Base-by-base conservation (phyloP, 2,329 filamentous ascomycete genomes). In the Apiospora aurea region DNA sequence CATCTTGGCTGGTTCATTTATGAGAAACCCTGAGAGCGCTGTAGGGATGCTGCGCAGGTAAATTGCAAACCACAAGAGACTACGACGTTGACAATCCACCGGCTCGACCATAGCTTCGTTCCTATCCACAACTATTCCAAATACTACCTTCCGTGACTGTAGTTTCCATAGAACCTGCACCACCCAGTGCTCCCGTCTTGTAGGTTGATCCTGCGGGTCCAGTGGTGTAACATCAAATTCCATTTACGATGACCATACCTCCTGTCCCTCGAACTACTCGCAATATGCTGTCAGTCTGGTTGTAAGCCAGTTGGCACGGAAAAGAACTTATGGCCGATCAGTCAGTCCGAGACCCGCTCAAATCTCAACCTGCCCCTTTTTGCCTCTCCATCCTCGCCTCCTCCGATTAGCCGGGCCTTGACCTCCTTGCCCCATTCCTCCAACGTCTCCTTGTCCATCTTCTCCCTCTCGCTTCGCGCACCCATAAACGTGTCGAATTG, bases 1-100 rank as follows among this genome's bases (percentile, higher is more conserved):
- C 76, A 77, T 69, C 70, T 75, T 34, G 79, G 79, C 29, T 81
- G 78, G 79, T 77, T 80, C 53, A 79, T 81, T 76, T 79, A 80
- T 57, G 74, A 74, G 71, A 71, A 21, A 21, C 44, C 43, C 16
- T 44, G 43, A 44, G 43, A 44, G 43, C 13, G 16, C 11, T 44
- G 2, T 44, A 44, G 13, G 18, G 13, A 16, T 16, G 43, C 43
- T 44, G 14, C 43, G 5, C 4, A 44, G 43, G 14, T 4, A 44
- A 13, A 44, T 5, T 44, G 43, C 13, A 38, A 38, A 38, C 34
- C 34, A 5, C 34, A 38, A 38, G 34, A 29, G 26, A 29, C 34
- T 8, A 38, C 34, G 6, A 38, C 2, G 3, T 38, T 38, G 21
- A 21, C 44, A 47, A 16, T 21, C 8, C 44, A 47, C 44, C 18